Conservation (phyloP, 768 basidiomycete genomes). For the Boletus pseudopeckii region DNA sequence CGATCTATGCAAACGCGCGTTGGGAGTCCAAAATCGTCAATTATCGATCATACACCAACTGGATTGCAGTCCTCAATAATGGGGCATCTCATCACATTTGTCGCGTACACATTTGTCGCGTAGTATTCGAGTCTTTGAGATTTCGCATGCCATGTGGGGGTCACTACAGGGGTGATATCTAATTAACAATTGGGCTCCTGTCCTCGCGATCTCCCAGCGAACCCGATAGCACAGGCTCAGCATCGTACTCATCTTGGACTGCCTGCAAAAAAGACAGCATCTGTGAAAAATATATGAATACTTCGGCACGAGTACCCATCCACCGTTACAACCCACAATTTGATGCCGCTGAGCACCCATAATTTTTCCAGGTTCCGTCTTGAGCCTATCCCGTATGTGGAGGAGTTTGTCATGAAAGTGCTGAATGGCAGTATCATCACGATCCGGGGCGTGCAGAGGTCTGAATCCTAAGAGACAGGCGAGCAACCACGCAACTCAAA, state of each 20-base stretch:
- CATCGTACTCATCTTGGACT: slow-evolving; percentile 52
- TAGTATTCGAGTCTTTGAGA: neutral
- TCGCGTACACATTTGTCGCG: neutral
- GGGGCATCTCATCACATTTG: neutral
- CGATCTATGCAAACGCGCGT: too few relatives aligned
- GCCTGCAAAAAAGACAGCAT: slow-evolving; percentile 60
- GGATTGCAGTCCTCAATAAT: neutral
- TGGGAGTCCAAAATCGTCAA: too few relatives aligned
- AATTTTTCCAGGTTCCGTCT: slow-evolving; percentile 67
- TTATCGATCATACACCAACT: neutral
- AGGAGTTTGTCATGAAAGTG: slow-evolving; percentile 89
- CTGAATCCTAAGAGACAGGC: slow-evolving; percentile 20
- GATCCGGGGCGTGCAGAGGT: slow-evolving; percentile 44
- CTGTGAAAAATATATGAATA: slow-evolving; percentile 33
- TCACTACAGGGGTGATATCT: neutral
- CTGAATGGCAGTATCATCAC: slow-evolving; percentile 60
- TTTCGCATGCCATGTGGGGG: neutral
- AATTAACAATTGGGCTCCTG: neutral
- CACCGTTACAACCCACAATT: slow-evolving; percentile 44
- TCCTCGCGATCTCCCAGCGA: neutral
- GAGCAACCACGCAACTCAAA: neutral
- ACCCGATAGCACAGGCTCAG: neutral
- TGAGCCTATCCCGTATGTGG: slow-evolving; percentile 67
- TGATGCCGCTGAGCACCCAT: slow-evolving; percentile 72
- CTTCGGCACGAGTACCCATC: neutral